phyloP scores from a whole-genome alignment of 208 protist genomes.

The Wallacemonas collosoma region DNA sequence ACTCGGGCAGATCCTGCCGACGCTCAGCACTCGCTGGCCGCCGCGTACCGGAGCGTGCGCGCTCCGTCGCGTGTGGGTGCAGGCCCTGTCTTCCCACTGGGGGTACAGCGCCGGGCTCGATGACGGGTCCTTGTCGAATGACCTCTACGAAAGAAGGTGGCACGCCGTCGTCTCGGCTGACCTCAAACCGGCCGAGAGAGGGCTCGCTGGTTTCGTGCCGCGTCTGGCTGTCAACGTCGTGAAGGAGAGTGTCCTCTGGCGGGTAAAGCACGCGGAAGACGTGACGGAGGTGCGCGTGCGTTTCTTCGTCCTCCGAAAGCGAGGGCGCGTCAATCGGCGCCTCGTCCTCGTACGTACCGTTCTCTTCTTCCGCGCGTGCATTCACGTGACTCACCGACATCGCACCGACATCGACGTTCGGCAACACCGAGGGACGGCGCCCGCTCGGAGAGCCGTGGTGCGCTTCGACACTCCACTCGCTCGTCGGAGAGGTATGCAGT shows the following conservation, averaged over 20 bases:
- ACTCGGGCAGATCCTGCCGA: background rate
- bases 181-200: no score
- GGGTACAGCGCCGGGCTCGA: background rate
- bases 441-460: background rate
- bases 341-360: background rate
- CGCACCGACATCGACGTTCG: background rate
- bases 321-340: background rate
- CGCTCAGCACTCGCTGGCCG: conserved; percentile 3
- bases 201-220: no score
- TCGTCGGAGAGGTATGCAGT: background rate
- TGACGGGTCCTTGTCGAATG: background rate
- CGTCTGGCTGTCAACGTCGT: background rate
- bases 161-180: background rate
- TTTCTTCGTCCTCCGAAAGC: background rate
- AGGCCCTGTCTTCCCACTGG: background rate
- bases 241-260: background rate
- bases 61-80: background rate
- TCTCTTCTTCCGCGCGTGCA: background rate
- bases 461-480: background rate
- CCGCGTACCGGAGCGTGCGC: background rate
- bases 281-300: background rate
- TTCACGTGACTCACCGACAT: no score
- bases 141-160: background rate
- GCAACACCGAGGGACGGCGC: background rate
- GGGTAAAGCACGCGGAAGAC: conserved; percentile 15